Base-by-base conservation (phyloP, 306 rosid species). In the Argentina anserina region DNA sequence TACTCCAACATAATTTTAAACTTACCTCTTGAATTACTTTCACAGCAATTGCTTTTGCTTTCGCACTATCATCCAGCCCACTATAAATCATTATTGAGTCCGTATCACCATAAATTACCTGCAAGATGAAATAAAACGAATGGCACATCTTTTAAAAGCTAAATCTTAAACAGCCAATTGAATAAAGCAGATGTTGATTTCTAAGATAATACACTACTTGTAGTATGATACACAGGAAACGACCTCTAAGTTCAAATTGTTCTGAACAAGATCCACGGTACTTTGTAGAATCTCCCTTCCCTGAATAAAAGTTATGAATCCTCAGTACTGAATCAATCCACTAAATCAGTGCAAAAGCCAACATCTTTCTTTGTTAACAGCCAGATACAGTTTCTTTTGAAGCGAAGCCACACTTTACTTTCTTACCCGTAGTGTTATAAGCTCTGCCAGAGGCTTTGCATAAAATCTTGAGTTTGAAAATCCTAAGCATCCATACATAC, bases 401-500 rank as follows among this genome's bases (percentile, higher is more conserved):
- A 52, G 69, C 64, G 69, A 75, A 79, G 61, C 47, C n/a, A 47
- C 31, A 29, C 20, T 67, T 70, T 68, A 61, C 43, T 50, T 65
- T 63, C 92, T 88, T 89, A 91, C 99, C 73, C 88, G 96, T 71
- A 84, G 80, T 72, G 99, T 94, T 58, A 94, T 94, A 63, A 91
- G 97, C 85, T 91, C 99, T 11, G 99, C 97, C 53, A 91, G 81
- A 9, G 97, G 96, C 86, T 94, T 94, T 33, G 99, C 99, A 83
- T 94, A 94, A 88, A 94, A 94, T 83, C 97, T 83, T 50, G 96
- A 94, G 76, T 91, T 94, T 70, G 97, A 84, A 88, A 94, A 94
- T 68, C 99, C 99, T 73, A 94, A 80, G 74, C 99, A 94, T 70
- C 99, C 99, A 76, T 94, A 94, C 99, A 94, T 91, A 80, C 99